phyloP scores from a whole-genome alignment of 345 rosid genomes.

The Kandelia obovata region DNA sequence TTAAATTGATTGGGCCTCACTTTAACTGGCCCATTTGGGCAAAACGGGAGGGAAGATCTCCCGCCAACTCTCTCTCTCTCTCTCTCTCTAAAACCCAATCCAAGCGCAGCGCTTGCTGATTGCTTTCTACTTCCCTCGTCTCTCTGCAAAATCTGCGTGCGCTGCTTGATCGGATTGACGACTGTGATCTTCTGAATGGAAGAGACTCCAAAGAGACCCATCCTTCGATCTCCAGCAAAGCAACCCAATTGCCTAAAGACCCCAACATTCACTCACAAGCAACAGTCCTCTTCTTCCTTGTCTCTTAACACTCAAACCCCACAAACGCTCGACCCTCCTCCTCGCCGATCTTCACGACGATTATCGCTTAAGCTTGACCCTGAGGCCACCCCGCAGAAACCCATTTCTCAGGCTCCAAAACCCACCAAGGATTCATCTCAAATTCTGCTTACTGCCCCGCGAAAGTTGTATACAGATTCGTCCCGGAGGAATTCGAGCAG shows the following conservation, averaged over 20 bases:
- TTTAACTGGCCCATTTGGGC: no score
- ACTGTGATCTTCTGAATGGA: conserved; percentile 35
- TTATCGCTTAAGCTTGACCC: conserved; percentile 25
- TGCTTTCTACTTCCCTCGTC: not conserved
- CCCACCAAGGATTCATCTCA: conserved; percentile 14
- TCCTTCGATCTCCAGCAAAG: conserved; percentile 32
- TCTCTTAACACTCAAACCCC: conserved; percentile 51
- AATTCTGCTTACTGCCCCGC: conserved; percentile 17
- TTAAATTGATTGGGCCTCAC: no score
- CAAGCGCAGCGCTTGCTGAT: not conserved
- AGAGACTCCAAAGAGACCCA: conserved; percentile 36
- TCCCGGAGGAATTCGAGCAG: not conserved
- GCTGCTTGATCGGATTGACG: not conserved
- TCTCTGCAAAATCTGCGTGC: conserved; percentile 4
- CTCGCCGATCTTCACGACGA: conserved; percentile 50
- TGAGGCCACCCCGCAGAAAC: conserved; percentile 5
- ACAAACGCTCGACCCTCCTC: conserved; percentile 28
- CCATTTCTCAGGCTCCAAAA: not conserved
- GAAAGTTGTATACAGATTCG: conserved; percentile 1
- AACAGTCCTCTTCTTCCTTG: conserved; percentile 23
- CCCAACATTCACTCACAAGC: not conserved
- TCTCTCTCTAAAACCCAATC: conserved; percentile 17
- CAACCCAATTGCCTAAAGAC: conserved; percentile 3
- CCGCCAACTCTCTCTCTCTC: conserved; percentile 46
- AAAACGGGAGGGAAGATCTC: conserved; percentile 50